Evolutionary conservation across 1,284 basidiomycete species (phyloP), one percentile per base, ranked within the genome.

Genomic region (Microbotryum scabiosae): DNA sequence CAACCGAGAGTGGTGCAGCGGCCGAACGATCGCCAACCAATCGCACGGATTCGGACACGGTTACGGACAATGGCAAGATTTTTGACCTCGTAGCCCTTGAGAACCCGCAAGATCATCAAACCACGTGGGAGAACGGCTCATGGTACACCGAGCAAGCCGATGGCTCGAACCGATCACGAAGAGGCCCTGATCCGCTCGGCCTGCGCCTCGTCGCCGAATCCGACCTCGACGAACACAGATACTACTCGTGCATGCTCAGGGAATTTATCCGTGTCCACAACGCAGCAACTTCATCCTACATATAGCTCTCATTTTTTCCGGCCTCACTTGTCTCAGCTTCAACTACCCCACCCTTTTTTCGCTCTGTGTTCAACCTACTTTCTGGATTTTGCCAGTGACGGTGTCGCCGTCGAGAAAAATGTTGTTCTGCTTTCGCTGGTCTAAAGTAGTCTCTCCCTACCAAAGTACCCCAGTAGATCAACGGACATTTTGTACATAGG

Each of bases 341-440:
- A 14, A 32, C 9, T 46, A 18, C 9, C 26, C 18, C 45, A n/a
- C 26, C 44, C 5, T 49, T 4, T 23, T 1, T 18, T 23, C 32
- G 7, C 18, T 57, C 55, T 45, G 23, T 7, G 14, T 36, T 23
- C 36, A 48, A 20, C 23, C 52, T 54, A 12, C 30, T 8, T 2
- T 10, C 30, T 30, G 8, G 30, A 12, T 12, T 41, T 18, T 41
- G 14, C 36, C 36, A 41, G 36, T 12, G 36, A 16, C 16, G 36
- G 36, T 12, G 36, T 41, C 36, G 14, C 36, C 36, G n/a, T 48
- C 5, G 10, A 30, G 30, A 7, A 36, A 25, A 25, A 47, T 47
- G 46, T 53, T 73, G 23, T 72, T 72, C 3, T 86, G 86, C 74
- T 82, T 82, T 18, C 84, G 86, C 74, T 82, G 86, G 67, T 83